Base-by-base conservation (phyloP, 225 moss, liverwort and hornwort genomes). In the Sphagnum contortum region DNA sequence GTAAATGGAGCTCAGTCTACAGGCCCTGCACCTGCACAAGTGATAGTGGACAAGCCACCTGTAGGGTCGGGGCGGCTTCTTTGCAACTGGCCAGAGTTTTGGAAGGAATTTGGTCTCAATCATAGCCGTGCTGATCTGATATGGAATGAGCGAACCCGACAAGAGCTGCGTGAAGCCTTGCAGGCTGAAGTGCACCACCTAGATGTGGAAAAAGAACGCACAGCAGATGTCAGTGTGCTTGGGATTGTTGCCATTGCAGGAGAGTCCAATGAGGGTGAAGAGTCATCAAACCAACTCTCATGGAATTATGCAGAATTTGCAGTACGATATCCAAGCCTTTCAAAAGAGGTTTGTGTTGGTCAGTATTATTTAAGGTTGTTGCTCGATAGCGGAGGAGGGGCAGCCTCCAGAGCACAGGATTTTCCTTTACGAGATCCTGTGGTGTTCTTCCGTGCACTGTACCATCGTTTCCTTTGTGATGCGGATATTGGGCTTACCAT, bases 261-360 rank as follows among this genome's bases (percentile, higher is more conserved):
- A 70, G 86, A 88, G 69, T 68, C 69, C 55, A 71, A 69, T 48
- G 73, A 76, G 44, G 58, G 64, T 60, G 88, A 88, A 66, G 93
- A 94, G 62, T 76, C 78, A 29, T 70, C 82, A 14, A 88, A 79
- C 71, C 90, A 94, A 64, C 77, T 94, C 51, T 94, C 93, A 2
- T 94, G 93, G 93, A 94, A 94, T 62, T 90, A 83, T 81, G 90
- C 93, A n/a, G 93, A 94, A 65, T 94, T 88, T 79, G 82, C 78
- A 14, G 93, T 94, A 52, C 83, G 93, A 52, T 94, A 90, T 67
- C 83, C 93, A 14, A 94, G 93, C 70, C 67, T 94, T 44, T 85
- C 90, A 12, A 94, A 94, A 68, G 93, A 94, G 72, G 88, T 94
- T 9, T 94, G 93, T 80, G 93, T 94, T 55, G 93, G 93, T 47